These are phyloP conservation scores for Lenzites betulinus DNA, from an alignment of 768 basidiomycete species.

Conservation along the genomic window DNA sequence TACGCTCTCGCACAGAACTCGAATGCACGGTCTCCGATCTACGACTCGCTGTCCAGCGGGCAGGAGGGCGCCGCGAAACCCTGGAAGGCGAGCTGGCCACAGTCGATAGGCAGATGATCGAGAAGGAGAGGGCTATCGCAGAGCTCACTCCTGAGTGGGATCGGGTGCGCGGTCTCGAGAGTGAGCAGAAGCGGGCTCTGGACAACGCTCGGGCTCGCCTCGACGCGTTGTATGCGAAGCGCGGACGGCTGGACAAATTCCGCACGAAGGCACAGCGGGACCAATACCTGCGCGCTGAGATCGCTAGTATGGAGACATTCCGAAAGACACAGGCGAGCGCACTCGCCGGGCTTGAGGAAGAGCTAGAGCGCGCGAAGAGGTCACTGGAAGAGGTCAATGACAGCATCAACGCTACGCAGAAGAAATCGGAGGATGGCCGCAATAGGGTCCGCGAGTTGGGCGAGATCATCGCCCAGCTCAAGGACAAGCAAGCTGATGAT, in stretches of 20 bases:
- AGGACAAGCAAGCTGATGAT: conserved; percentile 67
- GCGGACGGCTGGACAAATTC: conserved; percentile 87
- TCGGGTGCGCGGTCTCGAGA: conserved; percentile 50
- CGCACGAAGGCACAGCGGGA: conserved; percentile 83
- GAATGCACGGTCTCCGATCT: conserved; percentile 84
- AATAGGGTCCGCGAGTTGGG: conserved; percentile 55
- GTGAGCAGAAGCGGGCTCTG: conserved; percentile 61
- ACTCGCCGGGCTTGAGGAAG: conserved; percentile 52
- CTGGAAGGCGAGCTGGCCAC: conserved; percentile 65
- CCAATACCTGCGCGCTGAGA: conserved; percentile 76
- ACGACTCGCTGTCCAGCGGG: conserved; percentile 60
- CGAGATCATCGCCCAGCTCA: conserved; percentile 61
- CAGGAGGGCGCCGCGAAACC: conserved; percentile 62
- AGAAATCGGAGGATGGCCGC: conserved; percentile 66
- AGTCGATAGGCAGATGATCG: conserved; percentile 59
- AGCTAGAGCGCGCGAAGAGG: conserved; percentile 49
- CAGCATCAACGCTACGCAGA: conserved; percentile 56
- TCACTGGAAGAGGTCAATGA: conserved; percentile 59
- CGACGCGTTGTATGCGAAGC: conserved; percentile 82
- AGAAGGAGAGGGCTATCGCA: conserved; percentile 64
- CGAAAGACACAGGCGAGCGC: conserved; percentile 55
- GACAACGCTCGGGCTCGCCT: conserved; percentile 76
- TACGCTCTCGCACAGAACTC: conserved; percentile 82
- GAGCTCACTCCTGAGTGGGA: conserved; percentile 73
- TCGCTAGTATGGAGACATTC: conserved; percentile 66